A percentile compares a stretch with the other conserved stretches of the same genome.
Evolutionary conservation across 73 alveolate species (phyloP).

Genomic region (Stentor coeruleus): DNA sequence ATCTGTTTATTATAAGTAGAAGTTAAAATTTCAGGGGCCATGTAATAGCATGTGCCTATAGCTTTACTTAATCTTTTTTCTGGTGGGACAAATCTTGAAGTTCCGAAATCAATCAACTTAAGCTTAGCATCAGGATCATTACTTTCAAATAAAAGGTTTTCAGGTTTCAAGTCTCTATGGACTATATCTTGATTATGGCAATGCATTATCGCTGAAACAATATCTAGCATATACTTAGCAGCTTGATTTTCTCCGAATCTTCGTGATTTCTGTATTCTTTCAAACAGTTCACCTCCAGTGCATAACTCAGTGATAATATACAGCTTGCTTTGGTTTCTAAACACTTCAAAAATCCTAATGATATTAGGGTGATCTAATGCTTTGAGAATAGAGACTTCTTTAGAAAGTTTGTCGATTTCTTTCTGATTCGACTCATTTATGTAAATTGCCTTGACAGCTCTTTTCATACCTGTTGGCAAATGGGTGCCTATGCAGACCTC

Average conservation of each 20-base stretch:
- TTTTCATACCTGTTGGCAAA: slow-evolving; percentile 34
- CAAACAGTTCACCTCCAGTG: slow-evolving; percentile 57
- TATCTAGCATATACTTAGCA: slow-evolving; percentile 8
- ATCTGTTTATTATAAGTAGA: neutral
- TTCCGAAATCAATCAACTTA: neutral
- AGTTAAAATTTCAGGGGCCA: slow-evolving; percentile 19
- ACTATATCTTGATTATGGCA: neutral
- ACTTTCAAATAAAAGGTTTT: slow-evolving; percentile 15
- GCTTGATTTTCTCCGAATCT: slow-evolving; percentile 34
- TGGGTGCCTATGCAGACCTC: slow-evolving; percentile 41
- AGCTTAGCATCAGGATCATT: neutral
- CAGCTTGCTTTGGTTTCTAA: slow-evolving; percentile 37
- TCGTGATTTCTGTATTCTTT: slow-evolving; percentile 34
- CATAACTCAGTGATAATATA: slow-evolving; percentile 56
- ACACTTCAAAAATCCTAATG: slow-evolving; percentile 53
- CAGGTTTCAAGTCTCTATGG: slow-evolving; percentile 25
- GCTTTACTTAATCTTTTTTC: neutral
- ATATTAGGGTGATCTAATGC: slow-evolving; percentile 61
- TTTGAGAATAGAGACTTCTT: slow-evolving; percentile 44
- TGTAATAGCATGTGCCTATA: slow-evolving; percentile 4
- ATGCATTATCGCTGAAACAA: slow-evolving; percentile 10
- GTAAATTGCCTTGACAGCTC: slow-evolving; percentile 32
- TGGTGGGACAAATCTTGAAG: neutral
- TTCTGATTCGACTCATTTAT: neutral
- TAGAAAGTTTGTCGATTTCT: neutral